Percentiles rank a stretch among this genome's conserved stretches.
Evolutionary conservation across 2,329 filamentous ascomycete genomes (phyloP).

Genomic region (Exophiala calicioides): DNA sequence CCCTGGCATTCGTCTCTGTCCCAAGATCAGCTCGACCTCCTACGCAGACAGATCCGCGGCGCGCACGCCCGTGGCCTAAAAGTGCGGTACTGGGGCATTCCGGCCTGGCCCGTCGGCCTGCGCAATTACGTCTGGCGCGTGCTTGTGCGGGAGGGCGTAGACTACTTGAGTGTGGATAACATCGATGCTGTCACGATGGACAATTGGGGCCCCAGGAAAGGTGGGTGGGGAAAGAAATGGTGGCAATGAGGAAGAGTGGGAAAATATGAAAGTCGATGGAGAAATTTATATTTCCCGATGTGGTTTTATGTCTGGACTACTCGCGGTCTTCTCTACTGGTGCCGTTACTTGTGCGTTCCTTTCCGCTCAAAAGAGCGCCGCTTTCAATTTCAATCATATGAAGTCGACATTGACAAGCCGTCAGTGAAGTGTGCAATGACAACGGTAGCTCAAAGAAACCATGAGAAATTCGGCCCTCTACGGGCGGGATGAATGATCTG

Average conservation of each 20-base stretch:
- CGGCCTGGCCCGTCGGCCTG: constrained; percentile 55
- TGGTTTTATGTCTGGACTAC: too few relatives aligned
- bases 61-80: constrained; percentile 56
- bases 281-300: too few relatives aligned
- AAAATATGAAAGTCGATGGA: too few relatives aligned
- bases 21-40: constrained; percentile 44
- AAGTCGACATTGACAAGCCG: background rate
- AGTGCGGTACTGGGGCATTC: constrained; percentile 60
- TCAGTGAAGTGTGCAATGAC: background rate
- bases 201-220: constrained; percentile 13
- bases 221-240: constrained; percentile 8
- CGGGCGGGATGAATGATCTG: too few relatives aligned
- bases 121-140: constrained; percentile 57
- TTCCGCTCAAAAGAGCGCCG: too few relatives aligned
- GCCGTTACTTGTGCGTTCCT: too few relatives aligned
- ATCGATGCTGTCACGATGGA: constrained; percentile 32
- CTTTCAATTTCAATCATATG: too few relatives aligned
- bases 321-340: too few relatives aligned
- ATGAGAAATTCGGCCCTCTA: too few relatives aligned
- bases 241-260: constrained; percentile 9
- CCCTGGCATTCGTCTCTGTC: constrained; percentile 41
- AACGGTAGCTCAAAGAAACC: too few relatives aligned
- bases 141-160: constrained; percentile 55
- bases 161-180: constrained; percentile 61
- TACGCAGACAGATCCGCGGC: constrained; percentile 54